A percentile compares a stretch with the other conserved stretches of the same genome.
Conservation (phyloP, 2,329 filamentous ascomycete species). For the Tolypocladium paradoxum region DNA sequence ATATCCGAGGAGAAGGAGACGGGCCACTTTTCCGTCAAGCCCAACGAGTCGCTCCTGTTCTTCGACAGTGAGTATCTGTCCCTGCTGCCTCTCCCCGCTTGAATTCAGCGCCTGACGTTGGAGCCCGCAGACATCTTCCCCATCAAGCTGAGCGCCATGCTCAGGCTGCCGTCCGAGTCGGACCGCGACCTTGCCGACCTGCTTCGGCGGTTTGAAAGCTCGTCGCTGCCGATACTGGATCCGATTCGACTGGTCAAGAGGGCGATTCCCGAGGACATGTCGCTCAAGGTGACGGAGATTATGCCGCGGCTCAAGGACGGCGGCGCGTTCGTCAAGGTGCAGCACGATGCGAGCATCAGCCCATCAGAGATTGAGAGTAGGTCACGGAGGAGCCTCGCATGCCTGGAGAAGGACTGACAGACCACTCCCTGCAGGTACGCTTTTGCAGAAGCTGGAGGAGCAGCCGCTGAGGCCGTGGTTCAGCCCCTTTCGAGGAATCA, state of each 20-base stretch:
- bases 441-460: constrained; percentile 54
- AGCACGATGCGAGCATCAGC: constrained; percentile 30
- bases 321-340: constrained; percentile 85
- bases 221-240: constrained; percentile 38
- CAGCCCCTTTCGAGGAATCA: constrained; percentile 65
- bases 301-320: constrained; percentile 82
- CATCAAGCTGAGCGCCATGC: constrained; percentile 48
- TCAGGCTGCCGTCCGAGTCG: constrained; percentile 36
- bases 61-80: constrained; percentile 59
- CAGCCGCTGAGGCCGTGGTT: constrained; percentile 80
- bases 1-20: constrained; percentile 48
- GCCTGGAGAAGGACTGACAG: not conserved
- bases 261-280: constrained; percentile 50
- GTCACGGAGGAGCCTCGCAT: not conserved
- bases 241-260: constrained; percentile 44
- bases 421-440: constrained; percentile 25
- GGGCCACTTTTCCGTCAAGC: constrained; percentile 68
- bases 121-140: constrained; percentile 66
- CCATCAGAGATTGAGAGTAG: constrained; percentile 32
- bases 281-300: constrained; percentile 68
- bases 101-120: not conserved
- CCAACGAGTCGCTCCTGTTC: constrained; percentile 78
- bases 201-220: constrained; percentile 39
- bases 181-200: constrained; percentile 38
- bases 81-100: not conserved